Evolutionary conservation across 1,284 basidiomycete genomes (phyloP), one percentile per base, ranked within the genome.

Genomic region (Cutaneotrichosporon arboriforme): DNA sequence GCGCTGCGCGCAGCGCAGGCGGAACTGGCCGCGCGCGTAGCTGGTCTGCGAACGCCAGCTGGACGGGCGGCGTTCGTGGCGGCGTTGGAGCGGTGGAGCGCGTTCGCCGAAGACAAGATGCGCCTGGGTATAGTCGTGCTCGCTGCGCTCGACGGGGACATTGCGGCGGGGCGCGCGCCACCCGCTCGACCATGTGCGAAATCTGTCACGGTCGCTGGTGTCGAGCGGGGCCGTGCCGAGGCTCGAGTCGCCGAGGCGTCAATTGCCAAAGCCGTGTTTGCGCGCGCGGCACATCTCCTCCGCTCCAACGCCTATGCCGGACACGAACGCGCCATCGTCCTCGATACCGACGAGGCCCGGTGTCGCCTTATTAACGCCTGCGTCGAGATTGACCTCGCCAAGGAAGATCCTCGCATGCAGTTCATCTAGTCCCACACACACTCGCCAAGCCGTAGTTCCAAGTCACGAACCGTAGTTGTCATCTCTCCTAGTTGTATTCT

Each of bases 101-200:
- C 18, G 31, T 45, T 45, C 31, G 43, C 43, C 17, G 43, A 45
- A 31, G 10, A 35, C 18, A 45, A 45, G 20, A 45, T 45, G 43
- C 20, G 20, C 8, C 13, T 21, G 18, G 43, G 43, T 2, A 21
- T 45, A 10, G 4, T 18, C 12, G 43, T 18, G 2, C 43, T 45
- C 9, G 43, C 33, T 10, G 5, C 12, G 33, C 20, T 45, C 18
- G 43, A 45, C 43, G 43, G 33, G 20, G 43, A 45, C 43, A 22
- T 45, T 7, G 31, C 31, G 1, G 43, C 43, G 0, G 43, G 43
- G 33, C 43, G 43, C n/a, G 31, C 33, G 31, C 43, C 43, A 3
- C 43, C 43, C 3, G 20, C 33, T 8, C 43, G 43, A 17, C 20
- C 17, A 7, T 45, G 43, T 8, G 43, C 18, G 3, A 35, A 22